Evolutionary conservation across 805 yeast species (phyloP).

Genomic region (Sugiyamaella boreocaroliniensis): DNA sequence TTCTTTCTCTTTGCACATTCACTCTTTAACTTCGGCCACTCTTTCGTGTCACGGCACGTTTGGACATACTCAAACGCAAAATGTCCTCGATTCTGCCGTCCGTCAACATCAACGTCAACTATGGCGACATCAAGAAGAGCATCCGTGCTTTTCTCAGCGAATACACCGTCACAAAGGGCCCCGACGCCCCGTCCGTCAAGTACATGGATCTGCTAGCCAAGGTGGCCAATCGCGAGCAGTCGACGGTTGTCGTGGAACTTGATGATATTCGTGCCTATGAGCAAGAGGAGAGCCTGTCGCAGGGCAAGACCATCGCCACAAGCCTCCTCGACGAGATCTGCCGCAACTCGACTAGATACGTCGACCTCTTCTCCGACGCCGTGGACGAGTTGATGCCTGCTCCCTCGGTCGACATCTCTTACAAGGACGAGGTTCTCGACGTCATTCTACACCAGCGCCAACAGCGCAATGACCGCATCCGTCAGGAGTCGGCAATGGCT

Average conservation of each 20-base stretch:
- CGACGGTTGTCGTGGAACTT: slow-evolving; percentile 65
- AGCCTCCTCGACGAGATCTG: slow-evolving; percentile 52
- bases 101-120: slow-evolving; percentile 66
- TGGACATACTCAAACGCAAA: too few species aligned
- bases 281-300: slow-evolving; percentile 22
- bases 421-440: slow-evolving; percentile 85
- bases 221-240: slow-evolving; percentile 74
- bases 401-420: slow-evolving; percentile 73
- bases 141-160: slow-evolving; percentile 62
- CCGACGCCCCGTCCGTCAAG: slow-evolving; percentile 35
- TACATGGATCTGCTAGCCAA: slow-evolving; percentile 68
- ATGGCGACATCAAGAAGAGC: slow-evolving; percentile 51
- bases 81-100: slow-evolving; percentile 46
- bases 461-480: slow-evolving; percentile 68
- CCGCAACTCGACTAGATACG: slow-evolving; percentile 70
- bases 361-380: slow-evolving; percentile 66
- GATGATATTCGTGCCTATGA: slow-evolving; percentile 61
- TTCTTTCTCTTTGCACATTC: background rate
- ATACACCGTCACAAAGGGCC: slow-evolving; percentile 40
- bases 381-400: slow-evolving; percentile 80
- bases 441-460: slow-evolving; percentile 87
- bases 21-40: too few species aligned
- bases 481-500: slow-evolving; percentile 42
- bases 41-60: too few species aligned
- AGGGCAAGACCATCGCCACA: slow-evolving; percentile 20